Evolutionary conservation across 2,329 filamentous ascomycete genomes (phyloP).

Genomic region (Clonostachys byssicola): DNA sequence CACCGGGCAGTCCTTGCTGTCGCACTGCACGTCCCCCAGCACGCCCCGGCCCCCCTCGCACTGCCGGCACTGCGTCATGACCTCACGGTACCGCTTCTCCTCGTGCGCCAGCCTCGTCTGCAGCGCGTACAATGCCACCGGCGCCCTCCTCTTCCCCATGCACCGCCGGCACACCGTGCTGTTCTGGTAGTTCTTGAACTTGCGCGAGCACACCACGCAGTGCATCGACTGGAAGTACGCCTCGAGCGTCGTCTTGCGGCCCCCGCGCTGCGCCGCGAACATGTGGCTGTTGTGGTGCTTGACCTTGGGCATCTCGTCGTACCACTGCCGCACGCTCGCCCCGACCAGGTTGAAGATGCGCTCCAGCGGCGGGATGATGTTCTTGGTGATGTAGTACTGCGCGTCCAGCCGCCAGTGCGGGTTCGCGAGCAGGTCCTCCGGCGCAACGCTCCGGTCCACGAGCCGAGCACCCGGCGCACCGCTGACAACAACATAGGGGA

Average conservation of each 20-base stretch:
- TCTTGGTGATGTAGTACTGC: conserved; percentile 96
- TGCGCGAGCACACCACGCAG: conserved; percentile 66
- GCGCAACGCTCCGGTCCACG: conserved; percentile 85
- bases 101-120: conserved; percentile 55
- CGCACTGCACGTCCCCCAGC: conserved; percentile 76
- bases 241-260: conserved; percentile 71
- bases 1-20: conserved; percentile 88
- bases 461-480: conserved; percentile 83
- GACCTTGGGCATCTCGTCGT: conserved; percentile 93
- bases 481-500: conserved; percentile 90
- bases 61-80: conserved; percentile 71
- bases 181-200: conserved; percentile 6
- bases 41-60: conserved; percentile 68
- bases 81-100: conserved; percentile 59
- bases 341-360: conserved; percentile 96
- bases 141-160: conserved; percentile 31
- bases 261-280: conserved; percentile 13
- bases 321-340: conserved; percentile 87
- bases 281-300: conserved; percentile 36
- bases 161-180: conserved; percentile 55
- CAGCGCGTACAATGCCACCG: conserved; percentile 60
- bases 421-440: conserved; percentile 74
- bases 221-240: conserved; percentile 81
- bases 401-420: conserved; percentile 80
- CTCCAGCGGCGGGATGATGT: conserved; percentile 89